Percentiles rank a stretch among this genome's conserved stretches.
phyloP scores from a whole-genome alignment of 1,139 yeast species.

The Hemisphaericaspora xylofermentans region DNA sequence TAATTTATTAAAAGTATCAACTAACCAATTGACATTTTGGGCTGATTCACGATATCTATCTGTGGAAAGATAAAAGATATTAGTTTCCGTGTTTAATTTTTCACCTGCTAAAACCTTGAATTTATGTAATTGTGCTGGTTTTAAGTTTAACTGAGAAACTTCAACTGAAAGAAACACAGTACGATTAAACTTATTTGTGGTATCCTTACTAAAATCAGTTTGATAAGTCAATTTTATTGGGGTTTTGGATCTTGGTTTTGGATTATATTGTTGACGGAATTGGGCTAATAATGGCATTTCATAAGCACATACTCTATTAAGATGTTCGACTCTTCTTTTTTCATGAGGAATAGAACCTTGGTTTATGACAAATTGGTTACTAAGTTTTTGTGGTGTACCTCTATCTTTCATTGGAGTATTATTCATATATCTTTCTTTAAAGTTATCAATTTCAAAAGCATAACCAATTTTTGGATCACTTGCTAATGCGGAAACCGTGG shows the following conservation, averaged over 20 bases:
- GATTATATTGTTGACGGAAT: constrained; percentile 63
- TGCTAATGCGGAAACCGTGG: constrained; percentile 39
- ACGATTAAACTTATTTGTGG: constrained; percentile 59
- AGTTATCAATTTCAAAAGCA: constrained; percentile 46
- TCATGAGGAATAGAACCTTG: constrained; percentile 40
- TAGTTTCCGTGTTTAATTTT: constrained; percentile 64
- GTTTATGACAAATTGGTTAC: constrained; percentile 39
- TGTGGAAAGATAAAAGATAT: constrained; percentile 60
- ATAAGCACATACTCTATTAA: constrained; percentile 82
- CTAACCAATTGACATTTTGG: constrained; percentile 78
- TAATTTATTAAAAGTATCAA: constrained; percentile 61
- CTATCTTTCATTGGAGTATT: constrained; percentile 40
- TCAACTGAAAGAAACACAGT: constrained; percentile 64
- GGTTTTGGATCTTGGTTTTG: constrained; percentile 40
- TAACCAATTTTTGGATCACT: constrained; percentile 41
- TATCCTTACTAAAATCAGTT: constrained; percentile 68
- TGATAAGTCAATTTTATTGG: constrained; percentile 71
- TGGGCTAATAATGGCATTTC: constrained; percentile 85
- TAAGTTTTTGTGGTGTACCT: constrained; percentile 42
- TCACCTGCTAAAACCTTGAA: constrained; percentile 77
- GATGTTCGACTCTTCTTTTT: constrained; percentile 40
- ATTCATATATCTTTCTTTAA: constrained; percentile 46
- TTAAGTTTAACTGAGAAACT: constrained; percentile 54
- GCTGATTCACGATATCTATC: constrained; percentile 72
- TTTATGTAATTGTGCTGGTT: constrained; percentile 61